Evolutionary conservation across 495 filamentous ascomycete genomes (phyloP), one percentile per base, ranked within the genome.

Genomic region (Aspergillus haitiensis): DNA sequence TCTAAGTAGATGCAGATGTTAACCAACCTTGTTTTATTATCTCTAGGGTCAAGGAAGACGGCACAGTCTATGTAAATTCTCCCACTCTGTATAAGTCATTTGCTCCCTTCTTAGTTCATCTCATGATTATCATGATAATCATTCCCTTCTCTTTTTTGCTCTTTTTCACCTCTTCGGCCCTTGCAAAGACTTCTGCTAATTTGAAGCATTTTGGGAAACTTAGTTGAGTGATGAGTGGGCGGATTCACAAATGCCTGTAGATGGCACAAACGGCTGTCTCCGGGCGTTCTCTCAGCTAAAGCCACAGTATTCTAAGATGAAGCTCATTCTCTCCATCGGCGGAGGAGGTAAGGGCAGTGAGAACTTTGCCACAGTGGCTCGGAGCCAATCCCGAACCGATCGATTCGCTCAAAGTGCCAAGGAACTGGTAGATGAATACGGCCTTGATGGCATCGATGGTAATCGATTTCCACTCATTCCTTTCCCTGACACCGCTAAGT

Each of bases 201-300:
- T 42, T 48, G 52, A 55, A 64, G 12, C 64, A 42, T 47, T 33
- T 52, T 18, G 50, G 9, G 56, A n/a, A 16, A 44, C 44, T 10
- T 66, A 97, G 92, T 75, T 94, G 63, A 91, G 87, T 67, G 92
- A 96, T 74, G 89, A 93, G 69, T 91, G 85, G 82, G 90, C 90
- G 44, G 92, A 96, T 75, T 80, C 84, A 10, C 82, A 90, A 72
- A 90, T 89, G 65, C 81, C 86, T 10, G 90, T 93, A 50, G 89
- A 95, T 66, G 89, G 89, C 40, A 80, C 84, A 5, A 79, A 87
- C 52, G 92, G 92, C 34, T 91, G 90, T 60, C 77, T 97, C 32
- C 83, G 86, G 16, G 88, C 92, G 8, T 85, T 96, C 66, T 85
- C 71, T 7, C 78, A 84, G 55, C 74, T 95, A 52, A 97, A 95